phyloP scores from a whole-genome alignment of 2,329 filamentous ascomycete genomes.

The Dissoconium aciculare region DNA sequence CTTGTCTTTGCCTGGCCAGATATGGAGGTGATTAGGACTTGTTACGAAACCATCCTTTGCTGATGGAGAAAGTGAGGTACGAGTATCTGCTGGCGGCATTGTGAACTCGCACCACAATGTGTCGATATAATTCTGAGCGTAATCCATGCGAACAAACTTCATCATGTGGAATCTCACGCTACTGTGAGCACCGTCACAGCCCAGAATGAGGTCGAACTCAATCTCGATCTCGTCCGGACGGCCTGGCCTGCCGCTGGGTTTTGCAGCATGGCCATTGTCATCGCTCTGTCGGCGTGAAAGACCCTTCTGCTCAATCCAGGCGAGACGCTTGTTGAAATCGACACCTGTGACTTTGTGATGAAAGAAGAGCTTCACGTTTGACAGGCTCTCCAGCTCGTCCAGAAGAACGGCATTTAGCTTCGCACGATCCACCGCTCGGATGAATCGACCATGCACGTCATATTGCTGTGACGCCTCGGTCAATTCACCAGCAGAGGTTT shows the following conservation, averaged over 20 bases:
- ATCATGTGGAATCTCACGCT: slow-evolving; percentile 84
- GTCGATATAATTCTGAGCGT: slow-evolving; percentile 88
- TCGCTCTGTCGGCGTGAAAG: slow-evolving; percentile 10
- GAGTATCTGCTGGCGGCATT: slow-evolving; percentile 42
- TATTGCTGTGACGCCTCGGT: slow-evolving; percentile 76
- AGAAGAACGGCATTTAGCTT: slow-evolving; percentile 71
- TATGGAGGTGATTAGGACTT: slow-evolving; percentile 86
- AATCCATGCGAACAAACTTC: slow-evolving; percentile 85
- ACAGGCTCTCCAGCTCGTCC: slow-evolving; percentile 65
- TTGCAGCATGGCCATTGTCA: slow-evolving; percentile 7
- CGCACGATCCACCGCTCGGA: slow-evolving; percentile 73
- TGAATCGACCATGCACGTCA: slow-evolving; percentile 69
- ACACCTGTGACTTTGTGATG: slow-evolving; percentile 85
- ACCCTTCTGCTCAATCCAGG: slow-evolving; percentile 61
- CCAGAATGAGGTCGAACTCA: slow-evolving; percentile 82
- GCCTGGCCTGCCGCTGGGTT: slow-evolving; percentile 11
- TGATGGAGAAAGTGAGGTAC: slow-evolving; percentile 13
- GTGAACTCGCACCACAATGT: slow-evolving; percentile 95
- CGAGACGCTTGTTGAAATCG: slow-evolving; percentile 62
- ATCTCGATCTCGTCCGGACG: slow-evolving; percentile 54
- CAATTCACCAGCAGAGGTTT: slow-evolving; percentile 46
- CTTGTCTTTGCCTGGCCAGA: slow-evolving; percentile 75
- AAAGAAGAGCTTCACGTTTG: slow-evolving; percentile 86
- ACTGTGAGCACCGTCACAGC: slow-evolving; percentile 89
- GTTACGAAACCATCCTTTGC: slow-evolving; percentile 50